Base-by-base conservation (phyloP, 2,329 filamentous ascomycete genomes). In the Alternaria sp. region DNA sequence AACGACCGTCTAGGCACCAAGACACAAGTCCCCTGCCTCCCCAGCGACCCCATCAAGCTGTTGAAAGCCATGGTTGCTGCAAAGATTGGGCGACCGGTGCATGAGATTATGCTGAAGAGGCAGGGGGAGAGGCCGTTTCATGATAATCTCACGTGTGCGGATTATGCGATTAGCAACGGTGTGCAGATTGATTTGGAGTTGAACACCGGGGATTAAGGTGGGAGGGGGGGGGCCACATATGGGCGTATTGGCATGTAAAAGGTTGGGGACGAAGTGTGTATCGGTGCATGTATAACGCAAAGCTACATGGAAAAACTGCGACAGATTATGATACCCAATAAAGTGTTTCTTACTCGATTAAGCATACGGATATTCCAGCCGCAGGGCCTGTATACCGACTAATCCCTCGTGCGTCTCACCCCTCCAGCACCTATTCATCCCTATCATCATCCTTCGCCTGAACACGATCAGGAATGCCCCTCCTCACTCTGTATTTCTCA, bases 1-100 rank as follows among this genome's bases (percentile, higher is more conserved):
- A 98, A 98, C 78, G 94, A 98, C 79, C 87, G 94, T n/a, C 83
- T 98, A 36, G 94, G 94, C 12, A 97, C 94, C n/a, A 97, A 97
- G 74, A 92, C 94, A 16, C 91, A 92, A 54, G 95, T 98, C 65
- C 94, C 94, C 0, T 97, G 94, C 77, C 84, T 97, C 59, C 89
- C 92, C 0, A 91, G 89, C 3, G 94, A 98, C 80, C 90, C 89
- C 8, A 90, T 97, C 67, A 90, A 90, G 66, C 86, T 94, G 62
- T 93, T 97, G 82, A 97, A 97, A 81, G 90, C 93, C 48, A 90
- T 96, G 85, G 93, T 97, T 25, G 94, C 94, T 5, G 92, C 92
- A 41, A 87, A 91, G 64, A 96, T 97, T 71, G 94, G 94, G 2
- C 87, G 94, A 36, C 90, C 96, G 70, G 91, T 94, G 45, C 92